A percentile compares a stretch with the other conserved stretches of the same genome.
Conservation (phyloP, 2,329 filamentous ascomycete species). For the Coniochaeta sp. region DNA sequence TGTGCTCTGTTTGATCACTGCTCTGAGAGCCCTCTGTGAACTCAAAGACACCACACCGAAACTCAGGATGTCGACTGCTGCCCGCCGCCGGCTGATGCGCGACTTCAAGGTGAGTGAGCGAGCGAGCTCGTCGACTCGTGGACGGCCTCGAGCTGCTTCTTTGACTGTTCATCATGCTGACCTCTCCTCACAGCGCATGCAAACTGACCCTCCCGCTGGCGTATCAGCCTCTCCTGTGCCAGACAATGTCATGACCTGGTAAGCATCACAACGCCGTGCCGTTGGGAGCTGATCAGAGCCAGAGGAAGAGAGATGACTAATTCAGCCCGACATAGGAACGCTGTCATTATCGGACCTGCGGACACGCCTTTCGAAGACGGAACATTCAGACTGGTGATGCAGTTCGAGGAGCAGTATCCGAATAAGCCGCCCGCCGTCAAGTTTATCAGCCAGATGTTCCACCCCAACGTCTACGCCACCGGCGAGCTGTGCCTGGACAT, state of each 20-base stretch:
- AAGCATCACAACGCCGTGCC: slow-evolving; percentile 12
- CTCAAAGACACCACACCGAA: neutral
- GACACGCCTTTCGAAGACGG: slow-evolving; percentile 98
- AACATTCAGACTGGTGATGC: slow-evolving; percentile 96
- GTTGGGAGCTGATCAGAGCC: neutral
- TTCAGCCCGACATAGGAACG: slow-evolving; percentile 60
- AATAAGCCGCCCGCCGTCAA: slow-evolving; percentile 98
- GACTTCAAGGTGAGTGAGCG: slow-evolving; percentile 78
- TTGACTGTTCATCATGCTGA: slow-evolving; percentile 2
- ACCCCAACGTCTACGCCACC: slow-evolving; percentile 96
- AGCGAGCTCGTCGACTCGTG: slow-evolving; percentile 6
- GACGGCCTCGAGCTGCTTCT: neutral
- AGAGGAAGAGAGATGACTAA: neutral
- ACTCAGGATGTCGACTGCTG: slow-evolving; percentile 69
- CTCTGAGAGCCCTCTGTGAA: neutral
- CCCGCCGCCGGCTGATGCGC: slow-evolving; percentile 93
- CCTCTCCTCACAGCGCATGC: slow-evolving; percentile 69
- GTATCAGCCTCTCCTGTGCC: slow-evolving; percentile 94
- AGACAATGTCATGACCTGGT: slow-evolving; percentile 97
- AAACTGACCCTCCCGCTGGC: slow-evolving; percentile 93
- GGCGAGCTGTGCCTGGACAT: slow-evolving; percentile 96
- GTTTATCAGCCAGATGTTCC: slow-evolving; percentile 99
- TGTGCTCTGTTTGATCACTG: neutral
- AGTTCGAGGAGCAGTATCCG: slow-evolving; percentile 97
- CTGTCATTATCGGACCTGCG: slow-evolving; percentile 92